These are phyloP conservation scores for Leccinum colubrinum DNA, from an alignment of 1,284 basidiomycete genomes.

Conservation along the genomic window DNA sequence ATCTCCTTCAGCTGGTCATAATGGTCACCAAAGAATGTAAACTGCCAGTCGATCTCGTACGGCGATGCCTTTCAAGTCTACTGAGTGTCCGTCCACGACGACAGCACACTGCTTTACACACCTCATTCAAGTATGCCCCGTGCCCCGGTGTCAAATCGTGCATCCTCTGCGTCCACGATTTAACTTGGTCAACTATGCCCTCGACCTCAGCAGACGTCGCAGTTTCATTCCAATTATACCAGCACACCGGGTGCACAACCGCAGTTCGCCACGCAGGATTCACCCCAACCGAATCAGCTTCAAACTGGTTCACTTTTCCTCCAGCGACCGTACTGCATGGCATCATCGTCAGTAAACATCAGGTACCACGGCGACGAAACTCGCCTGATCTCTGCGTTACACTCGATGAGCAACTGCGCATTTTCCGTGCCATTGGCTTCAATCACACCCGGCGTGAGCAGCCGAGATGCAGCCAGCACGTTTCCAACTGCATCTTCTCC, in stretches of 20 bases:
- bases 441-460: slow-evolving; percentile 11
- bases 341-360: background rate
- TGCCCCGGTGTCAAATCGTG: slow-evolving; percentile 29
- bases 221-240: slow-evolving; percentile 34
- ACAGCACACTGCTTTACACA: slow-evolving; percentile 14
- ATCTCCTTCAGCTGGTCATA: slow-evolving; percentile 39
- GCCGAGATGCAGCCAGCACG: slow-evolving; percentile 34
- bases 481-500: slow-evolving; percentile 14
- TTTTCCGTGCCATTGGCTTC: background rate
- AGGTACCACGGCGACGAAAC: background rate
- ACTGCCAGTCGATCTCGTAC: slow-evolving; percentile 38
- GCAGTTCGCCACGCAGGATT: slow-evolving; percentile 45
- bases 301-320: slow-evolving; percentile 36
- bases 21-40: slow-evolving; percentile 45
- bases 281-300: slow-evolving; percentile 38
- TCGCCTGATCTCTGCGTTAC: background rate
- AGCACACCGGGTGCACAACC: slow-evolving; percentile 28
- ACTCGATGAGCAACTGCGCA: background rate
- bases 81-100: background rate
- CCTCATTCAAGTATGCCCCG: slow-evolving; percentile 40
- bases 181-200: slow-evolving; percentile 22
- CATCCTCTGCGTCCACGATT: slow-evolving; percentile 26
- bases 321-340: slow-evolving; percentile 36
- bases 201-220: slow-evolving; percentile 27
- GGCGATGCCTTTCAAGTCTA: slow-evolving; percentile 35